These are phyloP conservation scores for Cicer yamashitae DNA, from an alignment of 306 rosid species.

Conservation along the genomic window DNA sequence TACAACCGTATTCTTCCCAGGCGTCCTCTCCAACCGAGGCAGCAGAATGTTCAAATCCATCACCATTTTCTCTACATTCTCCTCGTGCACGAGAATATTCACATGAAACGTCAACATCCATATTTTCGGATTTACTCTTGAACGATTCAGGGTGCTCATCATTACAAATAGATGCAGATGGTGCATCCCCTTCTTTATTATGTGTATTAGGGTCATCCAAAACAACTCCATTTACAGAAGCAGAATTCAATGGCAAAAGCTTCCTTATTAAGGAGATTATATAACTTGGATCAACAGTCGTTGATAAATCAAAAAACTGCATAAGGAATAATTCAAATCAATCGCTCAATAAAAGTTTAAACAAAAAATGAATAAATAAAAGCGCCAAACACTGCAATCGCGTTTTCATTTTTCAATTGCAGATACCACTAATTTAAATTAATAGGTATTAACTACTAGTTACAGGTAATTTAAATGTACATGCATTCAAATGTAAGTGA, in stretches of 20 bases:
- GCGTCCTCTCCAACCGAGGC: slow-evolving; percentile 48
- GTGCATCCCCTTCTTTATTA: slow-evolving; percentile 39
- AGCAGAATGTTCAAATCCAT: slow-evolving; percentile 38
- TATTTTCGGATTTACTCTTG: slow-evolving; percentile 46
- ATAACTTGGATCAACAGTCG: slow-evolving; percentile 93
- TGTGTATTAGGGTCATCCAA: slow-evolving; percentile 22
- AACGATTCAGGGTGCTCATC: slow-evolving; percentile 12
- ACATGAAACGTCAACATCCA: slow-evolving; percentile 56
- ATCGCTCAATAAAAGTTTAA: slow-evolving; percentile 11
- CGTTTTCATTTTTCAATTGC: not conserved
- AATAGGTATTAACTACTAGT: not conserved
- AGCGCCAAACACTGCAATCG: slow-evolving; percentile 15
- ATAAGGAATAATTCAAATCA: slow-evolving; percentile 39
- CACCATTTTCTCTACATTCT: slow-evolving; percentile 30
- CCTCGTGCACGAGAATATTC: slow-evolving; percentile 42
- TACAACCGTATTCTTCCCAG: slow-evolving; percentile 90
- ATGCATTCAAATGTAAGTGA: slow-evolving; percentile 1
- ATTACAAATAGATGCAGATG: slow-evolving; percentile 34
- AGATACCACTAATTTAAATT: not conserved
- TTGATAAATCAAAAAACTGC: slow-evolving; percentile 87
- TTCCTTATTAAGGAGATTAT: slow-evolving; percentile 86
- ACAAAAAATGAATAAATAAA: not conserved
- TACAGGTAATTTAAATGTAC: not conserved
- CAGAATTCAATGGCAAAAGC: slow-evolving; percentile 63
- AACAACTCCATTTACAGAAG: slow-evolving; percentile 36